These are phyloP conservation scores for Thalia dealbata DNA, from an alignment of 176 grass and related monocot genomes.

Conservation along the genomic window DNA sequence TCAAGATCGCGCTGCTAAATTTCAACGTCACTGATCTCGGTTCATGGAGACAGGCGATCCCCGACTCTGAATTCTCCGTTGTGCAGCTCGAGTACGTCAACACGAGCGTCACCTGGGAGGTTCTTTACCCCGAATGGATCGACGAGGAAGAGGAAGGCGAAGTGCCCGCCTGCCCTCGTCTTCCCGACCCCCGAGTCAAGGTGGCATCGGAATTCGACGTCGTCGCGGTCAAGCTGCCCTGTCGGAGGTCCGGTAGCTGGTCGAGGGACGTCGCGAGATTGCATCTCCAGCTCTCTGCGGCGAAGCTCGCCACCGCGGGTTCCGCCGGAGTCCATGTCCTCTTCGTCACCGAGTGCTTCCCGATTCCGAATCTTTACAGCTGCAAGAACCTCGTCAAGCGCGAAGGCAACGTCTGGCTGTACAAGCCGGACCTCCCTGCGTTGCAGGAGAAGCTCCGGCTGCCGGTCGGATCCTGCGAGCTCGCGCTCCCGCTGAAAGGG, in stretches of 20 bases:
- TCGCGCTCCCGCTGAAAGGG: constrained; percentile 71
- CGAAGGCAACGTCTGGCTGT: constrained; percentile 72
- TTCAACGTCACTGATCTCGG: constrained; percentile 65
- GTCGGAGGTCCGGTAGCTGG: constrained; percentile 41
- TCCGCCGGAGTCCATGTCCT: constrained; percentile 55
- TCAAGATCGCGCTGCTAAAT: constrained; percentile 67
- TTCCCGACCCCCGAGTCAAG: constrained; percentile 50
- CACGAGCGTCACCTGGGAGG: constrained; percentile 59
- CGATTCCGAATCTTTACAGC: constrained; percentile 70
- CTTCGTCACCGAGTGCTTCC: constrained; percentile 78
- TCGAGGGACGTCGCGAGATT: constrained; percentile 74
- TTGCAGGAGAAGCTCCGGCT: constrained; percentile 68
- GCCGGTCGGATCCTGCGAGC: constrained; percentile 77
- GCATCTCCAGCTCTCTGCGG: constrained; percentile 75
- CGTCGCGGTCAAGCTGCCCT: constrained; percentile 84
- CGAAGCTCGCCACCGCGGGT: constrained; percentile 48
- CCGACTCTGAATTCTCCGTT: constrained; percentile 50
- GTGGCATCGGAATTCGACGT: constrained; percentile 45
- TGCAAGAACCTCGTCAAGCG: constrained; percentile 65
- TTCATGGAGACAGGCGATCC: constrained; percentile 52
- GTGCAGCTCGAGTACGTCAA: constrained; percentile 53
- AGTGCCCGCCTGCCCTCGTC: constrained; percentile 52
- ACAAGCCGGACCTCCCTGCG: constrained; percentile 51
- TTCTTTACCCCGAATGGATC: constrained; percentile 88
- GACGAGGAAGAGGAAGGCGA: constrained; percentile 92